Evolutionary conservation across 257 asterid species (phyloP).

Genomic region (Phtheirospermum japonicum): DNA sequence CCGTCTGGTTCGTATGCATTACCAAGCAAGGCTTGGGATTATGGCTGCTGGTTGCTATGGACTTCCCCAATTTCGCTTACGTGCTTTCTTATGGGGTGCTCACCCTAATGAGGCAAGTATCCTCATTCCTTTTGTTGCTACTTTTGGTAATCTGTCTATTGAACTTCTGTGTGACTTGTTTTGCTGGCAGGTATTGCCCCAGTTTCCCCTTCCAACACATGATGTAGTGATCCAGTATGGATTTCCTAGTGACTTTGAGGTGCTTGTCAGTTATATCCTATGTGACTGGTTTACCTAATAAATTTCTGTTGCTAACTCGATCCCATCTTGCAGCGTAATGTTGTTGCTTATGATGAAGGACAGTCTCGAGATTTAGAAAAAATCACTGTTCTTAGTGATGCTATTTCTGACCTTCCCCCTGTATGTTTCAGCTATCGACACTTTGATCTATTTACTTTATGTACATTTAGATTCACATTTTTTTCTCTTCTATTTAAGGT

Average conservation of each 20-base stretch:
- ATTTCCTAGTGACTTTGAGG: conserved; percentile 51
- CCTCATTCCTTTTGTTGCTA: conserved; percentile 5
- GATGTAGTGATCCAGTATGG: conserved; percentile 44
- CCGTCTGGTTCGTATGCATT: conserved; percentile 45
- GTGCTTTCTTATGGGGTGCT: conserved; percentile 56
- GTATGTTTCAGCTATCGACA: conserved; percentile 29
- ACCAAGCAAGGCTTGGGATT: conserved; percentile 54
- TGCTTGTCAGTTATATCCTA: conserved; percentile 25
- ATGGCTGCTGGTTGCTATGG: conserved; percentile 63
- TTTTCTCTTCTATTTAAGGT: conserved; percentile 37
- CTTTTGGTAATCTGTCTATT: conserved; percentile 9
- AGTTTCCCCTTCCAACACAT: conserved; percentile 54
- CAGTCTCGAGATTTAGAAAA: conserved; percentile 38
- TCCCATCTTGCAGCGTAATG: conserved; percentile 44
- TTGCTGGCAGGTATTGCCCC: conserved; percentile 45
- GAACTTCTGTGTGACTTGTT: conserved; percentile 21
- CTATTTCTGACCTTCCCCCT: conserved; percentile 54
- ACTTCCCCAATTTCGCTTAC: conserved; percentile 53
- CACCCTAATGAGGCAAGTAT: conserved; percentile 42
- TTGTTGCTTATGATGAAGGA: conserved; percentile 55
- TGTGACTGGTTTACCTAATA: conserved; percentile 2
- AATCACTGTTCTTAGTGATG: conserved; percentile 39
- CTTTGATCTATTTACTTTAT: conserved; percentile 22
- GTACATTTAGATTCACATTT: conserved; percentile 19
- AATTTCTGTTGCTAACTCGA: conserved; percentile 23